A percentile compares a stretch with the other conserved stretches of the same genome.
Evolutionary conservation across 345 rosid species (phyloP).

Genomic region (Salix brachista): DNA sequence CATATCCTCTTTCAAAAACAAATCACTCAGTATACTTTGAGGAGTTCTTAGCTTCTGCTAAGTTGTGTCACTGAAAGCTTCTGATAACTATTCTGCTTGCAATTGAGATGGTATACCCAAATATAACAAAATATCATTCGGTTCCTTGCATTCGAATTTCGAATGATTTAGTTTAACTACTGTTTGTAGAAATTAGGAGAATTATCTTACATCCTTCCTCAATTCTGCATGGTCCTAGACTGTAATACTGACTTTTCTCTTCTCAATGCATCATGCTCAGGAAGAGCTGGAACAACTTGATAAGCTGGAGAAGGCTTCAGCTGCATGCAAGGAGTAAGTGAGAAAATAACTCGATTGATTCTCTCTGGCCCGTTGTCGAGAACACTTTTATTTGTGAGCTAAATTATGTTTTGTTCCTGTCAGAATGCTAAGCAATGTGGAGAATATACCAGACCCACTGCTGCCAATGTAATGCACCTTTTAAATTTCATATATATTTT

Average conservation of each 20-base stretch:
- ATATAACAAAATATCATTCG: no score
- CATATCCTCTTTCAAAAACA: no score
- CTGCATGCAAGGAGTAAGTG: constrained; percentile 70
- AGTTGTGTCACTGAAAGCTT: no score
- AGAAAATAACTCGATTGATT: background rate
- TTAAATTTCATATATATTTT: background rate
- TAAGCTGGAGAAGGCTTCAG: constrained; percentile 62
- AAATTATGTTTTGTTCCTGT: constrained; percentile 4
- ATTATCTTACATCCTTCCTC: background rate
- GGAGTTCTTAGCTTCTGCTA: no score
- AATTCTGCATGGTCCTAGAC: background rate
- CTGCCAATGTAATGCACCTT: constrained; percentile 53
- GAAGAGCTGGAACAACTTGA: constrained; percentile 78
- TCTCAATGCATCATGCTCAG: constrained; percentile 31
- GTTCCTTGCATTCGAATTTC: no score
- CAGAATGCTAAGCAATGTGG: constrained; percentile 60
- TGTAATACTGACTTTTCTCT: background rate
- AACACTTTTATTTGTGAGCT: constrained; percentile 1
- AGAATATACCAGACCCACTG: constrained; percentile 62
- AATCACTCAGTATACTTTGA: no score
- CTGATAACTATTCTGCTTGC: no score
- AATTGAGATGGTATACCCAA: no score
- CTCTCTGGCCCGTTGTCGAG: background rate
- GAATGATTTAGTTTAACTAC: no score
- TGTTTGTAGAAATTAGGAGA: background rate